phyloP scores from a whole-genome alignment of 2,329 filamentous ascomycete species.

The Xylaria sp. region DNA sequence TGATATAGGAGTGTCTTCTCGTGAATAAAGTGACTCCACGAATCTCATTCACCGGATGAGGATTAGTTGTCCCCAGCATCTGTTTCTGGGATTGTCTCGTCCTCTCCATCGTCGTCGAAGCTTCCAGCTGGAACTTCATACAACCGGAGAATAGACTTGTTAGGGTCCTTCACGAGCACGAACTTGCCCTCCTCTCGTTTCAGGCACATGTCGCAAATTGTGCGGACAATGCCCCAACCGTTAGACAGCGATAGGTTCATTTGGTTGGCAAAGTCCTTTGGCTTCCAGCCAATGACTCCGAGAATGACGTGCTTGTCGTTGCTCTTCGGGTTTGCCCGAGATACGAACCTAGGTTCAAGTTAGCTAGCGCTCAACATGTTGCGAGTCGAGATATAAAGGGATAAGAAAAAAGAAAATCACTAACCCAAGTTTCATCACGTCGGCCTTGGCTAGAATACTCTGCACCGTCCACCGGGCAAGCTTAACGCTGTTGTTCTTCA shows the following conservation, averaged over 20 bases:
- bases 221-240: slow-evolving; percentile 98
- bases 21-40: neutral
- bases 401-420: slow-evolving; percentile 46
- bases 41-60: neutral
- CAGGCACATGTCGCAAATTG: slow-evolving; percentile 93
- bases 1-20: neutral
- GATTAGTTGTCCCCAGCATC: slow-evolving; percentile 42
- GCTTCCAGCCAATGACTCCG: slow-evolving; percentile 97
- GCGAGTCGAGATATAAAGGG: too few species aligned
- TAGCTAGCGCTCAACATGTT: slow-evolving; percentile 11
- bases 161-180: slow-evolving; percentile 86
- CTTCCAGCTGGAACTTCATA: slow-evolving; percentile 89
- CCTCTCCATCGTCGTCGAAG: slow-evolving; percentile 89
- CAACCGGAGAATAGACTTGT: slow-evolving; percentile 91
- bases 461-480: slow-evolving; percentile 97
- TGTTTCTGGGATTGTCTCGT: slow-evolving; percentile 61
- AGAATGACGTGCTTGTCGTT: slow-evolving; percentile 95
- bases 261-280: slow-evolving; percentile 92
- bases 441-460: slow-evolving; percentile 95
- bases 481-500: slow-evolving; percentile 99
- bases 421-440: slow-evolving; percentile 97
- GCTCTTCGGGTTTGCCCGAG: slow-evolving; percentile 87
- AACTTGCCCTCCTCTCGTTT: slow-evolving; percentile 81
- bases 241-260: slow-evolving; percentile 98
- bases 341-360: slow-evolving; percentile 75